Conservation (phyloP, 2,329 filamentous ascomycete species). For the Teratosphaeriaceae sp. region DNA sequence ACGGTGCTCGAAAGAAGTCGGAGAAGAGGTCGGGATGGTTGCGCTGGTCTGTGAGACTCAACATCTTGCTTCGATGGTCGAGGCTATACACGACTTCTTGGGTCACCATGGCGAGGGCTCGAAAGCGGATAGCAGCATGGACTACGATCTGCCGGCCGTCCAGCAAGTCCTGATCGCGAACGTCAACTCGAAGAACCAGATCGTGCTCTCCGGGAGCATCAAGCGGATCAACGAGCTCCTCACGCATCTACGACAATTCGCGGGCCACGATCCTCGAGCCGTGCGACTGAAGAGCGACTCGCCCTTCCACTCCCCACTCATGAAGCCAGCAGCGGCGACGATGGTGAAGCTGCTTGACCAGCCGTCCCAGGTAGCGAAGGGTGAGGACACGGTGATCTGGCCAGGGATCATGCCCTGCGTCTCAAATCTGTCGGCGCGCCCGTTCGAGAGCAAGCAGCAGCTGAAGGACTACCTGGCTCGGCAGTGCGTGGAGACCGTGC, state of each 20-base stretch:
- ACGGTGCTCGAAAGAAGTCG: conserved; percentile 61
- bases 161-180: conserved; percentile 88
- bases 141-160: conserved; percentile 64
- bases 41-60: conserved; percentile 82
- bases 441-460: conserved; percentile 66
- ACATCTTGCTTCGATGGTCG: conserved; percentile 62
- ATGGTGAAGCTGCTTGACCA: conserved; percentile 62
- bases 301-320: conserved; percentile 87
- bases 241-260: conserved; percentile 79
- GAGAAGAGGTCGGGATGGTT: conserved; percentile 84
- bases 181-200: conserved; percentile 93
- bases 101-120: conserved; percentile 58
- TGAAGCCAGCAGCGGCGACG: conserved; percentile 72
- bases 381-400: conserved; percentile 65
- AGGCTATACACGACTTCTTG: conserved; percentile 72
- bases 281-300: conserved; percentile 81
- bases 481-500: conserved; percentile 84
- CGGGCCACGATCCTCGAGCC: conserved; percentile 83
- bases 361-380: conserved; percentile 46
- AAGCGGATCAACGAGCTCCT: conserved; percentile 74
- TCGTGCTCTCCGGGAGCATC: conserved; percentile 84
- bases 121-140: conserved; percentile 55
- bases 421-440: conserved; percentile 77
- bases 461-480: conserved; percentile 72
- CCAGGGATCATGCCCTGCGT: conserved; percentile 71